A percentile compares a stretch with the other conserved stretches of the same genome.
Evolutionary conservation across 1,284 basidiomycete genomes (phyloP).

Genomic region (Rhodotorula sp.): DNA sequence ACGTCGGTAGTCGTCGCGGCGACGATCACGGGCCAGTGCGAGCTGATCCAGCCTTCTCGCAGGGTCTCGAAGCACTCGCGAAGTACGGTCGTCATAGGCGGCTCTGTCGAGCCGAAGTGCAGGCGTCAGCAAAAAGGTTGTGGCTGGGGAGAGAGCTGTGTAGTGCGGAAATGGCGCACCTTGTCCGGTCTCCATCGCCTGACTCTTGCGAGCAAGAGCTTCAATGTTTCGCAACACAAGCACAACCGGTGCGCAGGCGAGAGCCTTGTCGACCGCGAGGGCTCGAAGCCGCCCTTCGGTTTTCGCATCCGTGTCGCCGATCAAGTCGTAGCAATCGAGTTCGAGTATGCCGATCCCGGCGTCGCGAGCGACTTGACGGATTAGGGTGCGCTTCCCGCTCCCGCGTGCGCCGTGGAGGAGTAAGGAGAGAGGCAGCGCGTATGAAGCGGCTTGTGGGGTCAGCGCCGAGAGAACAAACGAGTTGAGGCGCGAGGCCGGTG

Average conservation of each 20-base stretch:
- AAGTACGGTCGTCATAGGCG: slow-evolving; percentile 61
- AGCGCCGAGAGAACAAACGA: slow-evolving; percentile 57
- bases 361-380: slow-evolving; percentile 57
- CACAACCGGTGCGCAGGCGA: slow-evolving; percentile 78
- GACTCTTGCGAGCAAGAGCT: slow-evolving; percentile 71
- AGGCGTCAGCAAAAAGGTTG: slow-evolving; percentile 11
- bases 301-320: slow-evolving; percentile 75
- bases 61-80: slow-evolving; percentile 65
- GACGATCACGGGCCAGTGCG: slow-evolving; percentile 67
- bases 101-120: slow-evolving; percentile 54
- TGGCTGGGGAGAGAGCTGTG: slow-evolving; percentile 25
- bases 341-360: slow-evolving; percentile 77
- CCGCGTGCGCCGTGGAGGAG: slow-evolving; percentile 73
- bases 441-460: slow-evolving; percentile 58
- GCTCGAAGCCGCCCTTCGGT: slow-evolving; percentile 74
- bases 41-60: slow-evolving; percentile 57
- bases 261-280: slow-evolving; percentile 70
- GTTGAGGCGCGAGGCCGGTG: slow-evolving; percentile 32
- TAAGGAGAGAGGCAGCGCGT: slow-evolving; percentile 63
- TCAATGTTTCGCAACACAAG: slow-evolving; percentile 80
- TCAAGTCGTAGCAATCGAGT: slow-evolving; percentile 81
- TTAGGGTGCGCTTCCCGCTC: slow-evolving; percentile 66
- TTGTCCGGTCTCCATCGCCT: slow-evolving; percentile 65
- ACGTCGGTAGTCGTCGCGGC: slow-evolving; percentile 72
- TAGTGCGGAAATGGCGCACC: slow-evolving; percentile 51